These are phyloP conservation scores for Pseudozyma pruni DNA, from an alignment of 1,284 basidiomycete species.

Conservation along the genomic window DNA sequence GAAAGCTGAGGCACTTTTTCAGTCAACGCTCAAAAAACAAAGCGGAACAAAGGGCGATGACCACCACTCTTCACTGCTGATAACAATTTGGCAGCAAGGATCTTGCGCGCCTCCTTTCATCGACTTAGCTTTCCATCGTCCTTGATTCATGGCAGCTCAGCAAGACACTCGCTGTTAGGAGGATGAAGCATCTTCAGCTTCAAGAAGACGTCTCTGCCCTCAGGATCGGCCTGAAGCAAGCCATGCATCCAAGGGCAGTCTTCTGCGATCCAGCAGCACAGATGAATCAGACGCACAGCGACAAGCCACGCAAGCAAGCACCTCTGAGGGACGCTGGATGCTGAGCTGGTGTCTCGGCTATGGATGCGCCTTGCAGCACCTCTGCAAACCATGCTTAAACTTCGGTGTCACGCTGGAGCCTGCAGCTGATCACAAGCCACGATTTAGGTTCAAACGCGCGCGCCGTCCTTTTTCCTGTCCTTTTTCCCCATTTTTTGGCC, in stretches of 20 bases:
- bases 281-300: background rate
- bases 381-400: background rate
- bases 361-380: background rate
- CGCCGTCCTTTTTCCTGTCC: too few species aligned
- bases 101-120: too few species aligned
- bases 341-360: background rate
- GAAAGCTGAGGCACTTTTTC: background rate
- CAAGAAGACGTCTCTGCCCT: too few species aligned
- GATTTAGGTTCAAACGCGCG: too few species aligned
- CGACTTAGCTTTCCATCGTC: too few species aligned
- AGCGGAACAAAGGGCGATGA: too few species aligned
- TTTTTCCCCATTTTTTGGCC: too few species aligned
- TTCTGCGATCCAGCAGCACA: background rate
- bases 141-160: too few species aligned
- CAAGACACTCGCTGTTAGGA: too few species aligned
- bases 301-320: background rate
- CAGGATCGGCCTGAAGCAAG: constrained; percentile 4
- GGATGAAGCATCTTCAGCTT: too few species aligned
- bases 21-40: constrained; percentile 2
- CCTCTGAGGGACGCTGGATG: background rate
- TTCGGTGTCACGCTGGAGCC: constrained; percentile 1
- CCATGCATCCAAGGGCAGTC: background rate
- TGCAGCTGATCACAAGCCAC: constrained; percentile 14
- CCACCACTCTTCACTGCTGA: too few species aligned
- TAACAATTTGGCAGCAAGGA: too few species aligned